Conservation (phyloP, 1,284 basidiomycete species). For the Sporisorium sorghi region DNA sequence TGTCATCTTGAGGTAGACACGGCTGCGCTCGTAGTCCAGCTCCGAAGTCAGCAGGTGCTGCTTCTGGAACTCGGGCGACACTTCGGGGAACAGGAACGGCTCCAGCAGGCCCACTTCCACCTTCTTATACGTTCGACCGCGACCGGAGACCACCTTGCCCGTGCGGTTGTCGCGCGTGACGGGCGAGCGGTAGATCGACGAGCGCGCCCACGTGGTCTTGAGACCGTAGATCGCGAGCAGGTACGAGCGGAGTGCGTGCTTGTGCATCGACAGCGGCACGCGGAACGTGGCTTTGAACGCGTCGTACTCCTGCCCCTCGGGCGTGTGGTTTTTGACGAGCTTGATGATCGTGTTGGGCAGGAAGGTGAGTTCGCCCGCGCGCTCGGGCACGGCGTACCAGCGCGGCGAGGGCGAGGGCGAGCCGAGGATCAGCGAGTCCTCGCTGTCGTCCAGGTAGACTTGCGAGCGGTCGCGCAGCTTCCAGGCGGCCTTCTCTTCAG, state of each 20-base stretch:
- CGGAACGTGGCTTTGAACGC: slow-evolving; percentile 95
- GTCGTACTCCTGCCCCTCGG: slow-evolving; percentile 83
- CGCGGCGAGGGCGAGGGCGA: slow-evolving; percentile 48
- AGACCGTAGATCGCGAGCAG: slow-evolving; percentile 80
- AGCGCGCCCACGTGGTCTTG: slow-evolving; percentile 90
- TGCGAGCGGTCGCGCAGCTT: slow-evolving; percentile 61
- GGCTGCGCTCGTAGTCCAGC: slow-evolving; percentile 52
- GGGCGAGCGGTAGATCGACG: slow-evolving; percentile 78
- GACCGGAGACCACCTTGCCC: slow-evolving; percentile 72
- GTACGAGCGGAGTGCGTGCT: slow-evolving; percentile 89
- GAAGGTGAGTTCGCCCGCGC: slow-evolving; percentile 80
- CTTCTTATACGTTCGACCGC: slow-evolving; percentile 63
- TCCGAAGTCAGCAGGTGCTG: slow-evolving; percentile 53
- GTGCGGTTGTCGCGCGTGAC: slow-evolving; percentile 67
- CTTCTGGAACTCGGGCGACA: slow-evolving; percentile 54
- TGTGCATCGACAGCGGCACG: slow-evolving; percentile 83
- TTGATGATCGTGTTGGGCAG: slow-evolving; percentile 87
- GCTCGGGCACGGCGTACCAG: slow-evolving; percentile 62
- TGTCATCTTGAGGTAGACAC: slow-evolving; percentile 62
- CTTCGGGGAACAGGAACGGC: slow-evolving; percentile 67
- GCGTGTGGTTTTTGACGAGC: slow-evolving; percentile 85
- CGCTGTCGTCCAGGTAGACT: slow-evolving; percentile 64
- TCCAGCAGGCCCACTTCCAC: slow-evolving; percentile 67
- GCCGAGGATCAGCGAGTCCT: slow-evolving; percentile 50
- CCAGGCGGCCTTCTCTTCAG: slow-evolving; percentile 63